These are phyloP conservation scores for Russula ochroleuca DNA, from an alignment of 768 basidiomycete species.

Conservation along the genomic window DNA sequence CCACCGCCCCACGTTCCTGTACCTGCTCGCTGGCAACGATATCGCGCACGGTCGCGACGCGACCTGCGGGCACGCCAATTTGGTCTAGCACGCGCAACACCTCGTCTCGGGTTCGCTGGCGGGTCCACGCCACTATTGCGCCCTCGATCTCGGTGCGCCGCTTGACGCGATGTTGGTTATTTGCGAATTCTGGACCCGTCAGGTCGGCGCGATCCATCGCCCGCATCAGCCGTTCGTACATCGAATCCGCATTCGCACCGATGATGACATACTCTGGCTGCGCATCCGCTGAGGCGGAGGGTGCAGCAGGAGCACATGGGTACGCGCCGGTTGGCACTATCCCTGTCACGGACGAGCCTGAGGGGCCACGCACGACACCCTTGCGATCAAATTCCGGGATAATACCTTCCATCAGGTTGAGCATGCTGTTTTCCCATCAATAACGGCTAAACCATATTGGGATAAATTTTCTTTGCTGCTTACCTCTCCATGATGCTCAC, in stretches of 20 bases:
- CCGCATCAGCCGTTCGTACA: slow-evolving; percentile 64
- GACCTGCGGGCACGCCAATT: slow-evolving; percentile 59
- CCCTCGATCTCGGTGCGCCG: slow-evolving; percentile 51
- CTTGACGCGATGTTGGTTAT: slow-evolving; percentile 42
- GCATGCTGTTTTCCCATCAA: slow-evolving; percentile 45
- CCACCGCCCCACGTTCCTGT: slow-evolving; percentile 50
- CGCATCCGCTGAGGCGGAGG: slow-evolving; percentile 37
- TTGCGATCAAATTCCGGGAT: slow-evolving; percentile 73
- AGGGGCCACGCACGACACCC: slow-evolving; percentile 66
- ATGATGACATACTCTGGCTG: slow-evolving; percentile 59
- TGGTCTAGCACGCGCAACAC: slow-evolving; percentile 47
- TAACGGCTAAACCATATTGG: not conserved
- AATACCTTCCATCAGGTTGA: slow-evolving; percentile 74
- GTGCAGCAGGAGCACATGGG: slow-evolving; percentile 48
- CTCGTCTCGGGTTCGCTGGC: slow-evolving; percentile 46
- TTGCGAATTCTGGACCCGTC: slow-evolving; percentile 47
- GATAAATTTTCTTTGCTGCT: not conserved
- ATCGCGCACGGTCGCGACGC: slow-evolving; percentile 59
- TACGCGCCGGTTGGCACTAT: slow-evolving; percentile 75
- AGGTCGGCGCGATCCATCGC: slow-evolving; percentile 57
- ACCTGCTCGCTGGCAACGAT: slow-evolving; percentile 57
- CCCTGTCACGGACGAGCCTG: slow-evolving; percentile 69
- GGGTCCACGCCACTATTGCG: slow-evolving; percentile 61
- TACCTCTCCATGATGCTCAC: slow-evolving; percentile 73
- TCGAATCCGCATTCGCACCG: slow-evolving; percentile 66